Percentiles rank a stretch among this genome's conserved stretches.
These are phyloP conservation scores for Dactylorhiza incarnata DNA, from an alignment of 106 monocot genomes.

Conservation along the genomic window DNA sequence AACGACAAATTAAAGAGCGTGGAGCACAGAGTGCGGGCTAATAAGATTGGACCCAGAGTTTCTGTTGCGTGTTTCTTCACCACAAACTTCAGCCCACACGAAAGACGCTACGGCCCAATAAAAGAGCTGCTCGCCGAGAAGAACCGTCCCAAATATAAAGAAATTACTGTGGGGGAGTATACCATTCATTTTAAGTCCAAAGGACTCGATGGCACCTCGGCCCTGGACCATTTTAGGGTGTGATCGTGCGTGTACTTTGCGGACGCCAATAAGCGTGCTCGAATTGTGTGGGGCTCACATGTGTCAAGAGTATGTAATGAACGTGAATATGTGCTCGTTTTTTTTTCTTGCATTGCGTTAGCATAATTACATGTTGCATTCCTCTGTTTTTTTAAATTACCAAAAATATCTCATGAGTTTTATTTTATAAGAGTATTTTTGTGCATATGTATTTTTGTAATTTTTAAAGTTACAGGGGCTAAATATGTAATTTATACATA, in stretches of 20 bases:
- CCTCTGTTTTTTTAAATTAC: no score
- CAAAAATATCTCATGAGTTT: no score
- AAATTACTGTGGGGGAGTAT: constrained; percentile 20
- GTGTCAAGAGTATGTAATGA: no score
- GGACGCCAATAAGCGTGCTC: no score
- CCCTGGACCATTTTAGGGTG: constrained; percentile 26
- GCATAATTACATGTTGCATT: no score
- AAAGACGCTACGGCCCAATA: constrained; percentile 36
- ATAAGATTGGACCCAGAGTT: constrained; percentile 18
- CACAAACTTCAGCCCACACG: background rate
- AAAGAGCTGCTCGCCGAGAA: constrained; percentile 21
- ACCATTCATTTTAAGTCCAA: constrained; percentile 12
- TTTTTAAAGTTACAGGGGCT: no score
- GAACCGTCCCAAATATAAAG: constrained; percentile 28
- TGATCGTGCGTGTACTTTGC: background rate
- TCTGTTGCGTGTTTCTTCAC: constrained; percentile 45
- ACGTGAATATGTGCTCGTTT: no score
- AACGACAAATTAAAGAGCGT: constrained; percentile 52
- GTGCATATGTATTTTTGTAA: no score
- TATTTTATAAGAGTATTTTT: no score
- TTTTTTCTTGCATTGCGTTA: no score
- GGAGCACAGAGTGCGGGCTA: constrained; percentile 51
- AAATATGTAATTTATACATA: no score
- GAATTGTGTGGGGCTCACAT: no score
- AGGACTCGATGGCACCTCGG: constrained; percentile 32